Evolutionary conservation across 352 stramenopile genomes (phyloP), one percentile per base, ranked within the genome.

Genomic region (Globisporangium parvum): DNA sequence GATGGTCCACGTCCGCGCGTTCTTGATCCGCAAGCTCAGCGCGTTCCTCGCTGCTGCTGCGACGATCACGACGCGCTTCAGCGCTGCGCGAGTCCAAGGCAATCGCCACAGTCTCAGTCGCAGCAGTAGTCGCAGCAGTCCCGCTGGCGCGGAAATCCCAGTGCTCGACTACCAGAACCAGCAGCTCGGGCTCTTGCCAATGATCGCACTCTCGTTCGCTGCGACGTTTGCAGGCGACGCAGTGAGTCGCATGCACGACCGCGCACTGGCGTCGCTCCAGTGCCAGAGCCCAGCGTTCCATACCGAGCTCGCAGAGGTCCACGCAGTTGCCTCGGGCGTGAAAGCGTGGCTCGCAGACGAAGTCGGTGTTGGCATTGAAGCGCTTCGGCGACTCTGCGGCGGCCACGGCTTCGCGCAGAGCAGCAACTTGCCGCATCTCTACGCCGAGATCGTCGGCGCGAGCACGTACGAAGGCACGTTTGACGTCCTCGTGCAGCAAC

Each of bases 151-250:
- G 6, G 92, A 98, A 66, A 51, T 89, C 18, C 91, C 96, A 61
- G 85, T 98, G 58, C 69, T 98, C 42, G 92, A 98, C 60, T 98
- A 98, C 66, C 90, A 93, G 51, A 91, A 92, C 66, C 94, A 98
- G 69, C 93, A 98, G 67, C 95, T 47, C 48, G 63, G 46, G 24
- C 65, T 82, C 6, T 77, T 79, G 55, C 67, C 73, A 28, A 50
- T 55, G 47, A 68, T 79, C 41, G 60, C 66, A 14, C 39, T 85
- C 12, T 75, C 75, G 24, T 84, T 77, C 59, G 75, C 75, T 10
- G 65, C 55, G 0, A 49, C 47, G 28, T 79, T 79, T 46, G 62
- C 71, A 0, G 62, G 67, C 1, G 21, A 55, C 4, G 55, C 35
- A 1, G 62, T 70, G 46, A 54, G 62, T 33, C 12, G 50, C 4